A percentile compares a stretch with the other conserved stretches of the same genome.
Evolutionary conservation across 2,329 filamentous ascomycete genomes (phyloP).

Genomic region (Xylaria hypoxylon): DNA sequence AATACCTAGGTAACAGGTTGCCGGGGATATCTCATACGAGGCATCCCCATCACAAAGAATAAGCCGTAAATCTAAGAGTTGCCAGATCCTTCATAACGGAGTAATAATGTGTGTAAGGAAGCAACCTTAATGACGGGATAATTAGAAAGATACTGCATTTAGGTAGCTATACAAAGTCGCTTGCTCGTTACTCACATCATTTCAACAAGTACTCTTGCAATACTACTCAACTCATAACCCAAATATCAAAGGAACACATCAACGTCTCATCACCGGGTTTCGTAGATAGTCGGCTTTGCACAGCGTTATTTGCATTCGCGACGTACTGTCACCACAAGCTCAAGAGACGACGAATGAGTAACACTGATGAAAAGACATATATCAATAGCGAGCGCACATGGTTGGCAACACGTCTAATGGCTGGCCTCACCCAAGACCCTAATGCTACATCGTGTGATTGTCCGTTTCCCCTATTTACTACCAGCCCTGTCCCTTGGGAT

Average conservation of each 20-base stretch:
- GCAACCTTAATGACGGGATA: neutral
- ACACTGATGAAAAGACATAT: conserved; percentile 15
- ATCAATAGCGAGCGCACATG: conserved; percentile 28
- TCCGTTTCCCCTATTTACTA: conserved; percentile 35
- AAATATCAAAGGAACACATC: neutral
- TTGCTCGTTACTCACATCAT: neutral
- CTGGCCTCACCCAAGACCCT: conserved; percentile 42
- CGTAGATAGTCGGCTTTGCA: neutral
- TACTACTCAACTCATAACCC: neutral
- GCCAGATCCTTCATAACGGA: neutral
- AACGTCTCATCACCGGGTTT: neutral
- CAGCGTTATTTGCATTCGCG: conserved; percentile 11
- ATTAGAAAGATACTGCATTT: neutral
- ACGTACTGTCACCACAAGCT: neutral
- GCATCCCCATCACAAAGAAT: neutral
- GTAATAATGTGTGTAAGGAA: neutral
- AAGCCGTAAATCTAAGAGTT: neutral
- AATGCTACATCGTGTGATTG: conserved; percentile 47
- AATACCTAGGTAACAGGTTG: neutral
- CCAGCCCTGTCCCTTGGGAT: conserved; percentile 15
- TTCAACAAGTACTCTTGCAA: neutral
- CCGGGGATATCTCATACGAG: neutral
- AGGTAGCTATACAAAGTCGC: neutral
- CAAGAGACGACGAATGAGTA: neutral
- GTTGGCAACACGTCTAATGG: conserved; percentile 42